Evolutionary conservation across 257 asterid genomes (phyloP).

Genomic region (Perilla frutescens): DNA sequence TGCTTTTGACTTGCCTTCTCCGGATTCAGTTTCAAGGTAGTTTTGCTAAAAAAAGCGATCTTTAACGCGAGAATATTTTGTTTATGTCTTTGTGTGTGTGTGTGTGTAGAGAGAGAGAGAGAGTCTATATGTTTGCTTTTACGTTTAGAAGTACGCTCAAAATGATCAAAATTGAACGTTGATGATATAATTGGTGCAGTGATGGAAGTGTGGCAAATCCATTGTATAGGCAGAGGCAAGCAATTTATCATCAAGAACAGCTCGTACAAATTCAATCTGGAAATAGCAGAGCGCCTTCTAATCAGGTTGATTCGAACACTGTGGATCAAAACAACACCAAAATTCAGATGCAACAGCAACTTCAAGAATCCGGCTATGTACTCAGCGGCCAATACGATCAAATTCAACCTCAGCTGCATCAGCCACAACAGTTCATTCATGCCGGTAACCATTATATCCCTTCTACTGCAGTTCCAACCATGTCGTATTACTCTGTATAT

Average conservation of each 20-base stretch:
- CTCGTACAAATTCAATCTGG: conserved; percentile 52
- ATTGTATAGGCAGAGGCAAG: conserved; percentile 64
- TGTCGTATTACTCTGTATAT: conserved; percentile 63
- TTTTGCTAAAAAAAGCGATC: background rate
- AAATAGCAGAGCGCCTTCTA: conserved; percentile 46
- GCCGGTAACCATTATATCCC: conserved; percentile 60
- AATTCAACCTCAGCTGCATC: conserved; percentile 62
- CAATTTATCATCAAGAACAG: conserved; percentile 66
- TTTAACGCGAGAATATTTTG: background rate
- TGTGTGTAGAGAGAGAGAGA: background rate
- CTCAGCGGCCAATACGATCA: conserved; percentile 62
- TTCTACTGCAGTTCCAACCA: conserved; percentile 54
- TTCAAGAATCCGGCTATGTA: conserved; percentile 57
- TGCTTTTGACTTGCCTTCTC: conserved; percentile 64
- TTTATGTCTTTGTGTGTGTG: background rate
- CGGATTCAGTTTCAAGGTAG: conserved; percentile 89
- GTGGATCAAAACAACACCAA: conserved; percentile 47
- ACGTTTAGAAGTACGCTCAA: background rate
- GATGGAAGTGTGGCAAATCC: conserved; percentile 74
- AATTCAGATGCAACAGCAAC: conserved; percentile 57
- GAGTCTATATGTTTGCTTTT: too few species aligned
- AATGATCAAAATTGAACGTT: conserved; percentile 30
- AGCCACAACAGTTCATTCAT: conserved; percentile 64
- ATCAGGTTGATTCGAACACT: conserved; percentile 50
- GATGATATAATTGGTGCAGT: conserved; percentile 45